Evolutionary conservation across 2,329 filamentous ascomycete genomes (phyloP), one percentile per base, ranked within the genome.

Genomic region (Apiospora phragmitis): DNA sequence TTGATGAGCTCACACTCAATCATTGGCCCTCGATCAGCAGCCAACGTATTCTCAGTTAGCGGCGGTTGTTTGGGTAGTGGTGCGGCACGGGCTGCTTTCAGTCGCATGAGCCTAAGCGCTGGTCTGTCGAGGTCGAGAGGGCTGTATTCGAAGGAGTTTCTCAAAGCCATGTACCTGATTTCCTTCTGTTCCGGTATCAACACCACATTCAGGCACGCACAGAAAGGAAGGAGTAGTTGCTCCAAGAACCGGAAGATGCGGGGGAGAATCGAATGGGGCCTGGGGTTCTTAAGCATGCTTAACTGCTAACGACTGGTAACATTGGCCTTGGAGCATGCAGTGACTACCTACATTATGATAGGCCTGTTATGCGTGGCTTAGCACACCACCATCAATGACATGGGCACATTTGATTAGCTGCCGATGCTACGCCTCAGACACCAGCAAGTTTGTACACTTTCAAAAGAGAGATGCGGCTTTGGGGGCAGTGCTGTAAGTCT

Each of bases 1-100:
- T 67, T n/a, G 5, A 67, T 43, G 26, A 67, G 32, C 21, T 67
- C 35, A 7, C 65, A 67, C 24, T 67, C 65, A 32, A 67, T 67
- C 3, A 1, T 3, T 11, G 38, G 35, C 6, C 6, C n/a, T 3
- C 7, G 7, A 6, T 65, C 59, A 6, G 32, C 12, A n/a, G 18
- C 9, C 16, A 11, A 1, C 29, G 21, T 7, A 1, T 24, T 8
- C 1, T 51, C 49, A 26, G 7, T 5, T 18, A 7, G 29, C 16
- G 1, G 26, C 29, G 16, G 35, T 6, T 4, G 4, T 1, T 59
- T 21, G 29, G 9, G 3, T 2, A 21, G 7, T 8, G 51, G 18
- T 29, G 1, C 7, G 8, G 4, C 12, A 4, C 41, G 2, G 3
- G 41, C 41, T 26, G 41, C 65, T 18, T 45, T 42, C 24, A 67